Evolutionary conservation across 1,284 basidiomycete species (phyloP), one percentile per base, ranked within the genome.

Genomic region (Leccinum subrobustum): DNA sequence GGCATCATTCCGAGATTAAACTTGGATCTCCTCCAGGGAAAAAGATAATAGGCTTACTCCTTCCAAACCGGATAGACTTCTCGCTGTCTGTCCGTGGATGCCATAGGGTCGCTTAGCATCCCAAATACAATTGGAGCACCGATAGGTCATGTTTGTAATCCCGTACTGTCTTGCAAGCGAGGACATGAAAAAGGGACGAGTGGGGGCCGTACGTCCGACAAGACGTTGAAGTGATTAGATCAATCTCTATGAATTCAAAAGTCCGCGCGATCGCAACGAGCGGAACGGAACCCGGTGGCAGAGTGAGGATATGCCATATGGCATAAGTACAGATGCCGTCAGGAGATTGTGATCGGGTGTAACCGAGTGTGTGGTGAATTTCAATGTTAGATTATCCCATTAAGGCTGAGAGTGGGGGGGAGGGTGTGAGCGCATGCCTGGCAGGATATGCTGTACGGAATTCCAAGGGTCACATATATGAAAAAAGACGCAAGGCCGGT

Each of bases 201-300:
- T 56, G 68, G 69, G 66, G 70, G 62, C 60, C 67, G 70, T 53
- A 63, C 48, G 42, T 18, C 67, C 56, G 66, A 58, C 55, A 68
- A 57, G 57, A 42, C 27, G 56, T 51, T 33, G 18, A 35, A 58
- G 48, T 61, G 69, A 71, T 72, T 70, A 60, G 68, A 72, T 70
- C 70, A 64, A 59, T 61, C 54, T 57, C 33, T 55, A 52, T 57
- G 68, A 63, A 50, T 57, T 57, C 47, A 44, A 56, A 61, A 65
- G 60, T 72, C 72, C 72, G 69, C 69, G 61, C 70, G 70, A 73
- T 73, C 62, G 59, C 61, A 61, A 59, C 59, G 58, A 61, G 59
- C 70, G 69, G 69, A 54, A 70, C 69, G 71, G 70, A 72, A 65
- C 69, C 75, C 74, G 76, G 65, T 67, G 73, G 61, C 72, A 63